Percentiles rank a stretch among this genome's conserved stretches.
Evolutionary conservation across 2,329 filamentous ascomycete genomes (phyloP).

Genomic region (Amylocarpus encephaloides): DNA sequence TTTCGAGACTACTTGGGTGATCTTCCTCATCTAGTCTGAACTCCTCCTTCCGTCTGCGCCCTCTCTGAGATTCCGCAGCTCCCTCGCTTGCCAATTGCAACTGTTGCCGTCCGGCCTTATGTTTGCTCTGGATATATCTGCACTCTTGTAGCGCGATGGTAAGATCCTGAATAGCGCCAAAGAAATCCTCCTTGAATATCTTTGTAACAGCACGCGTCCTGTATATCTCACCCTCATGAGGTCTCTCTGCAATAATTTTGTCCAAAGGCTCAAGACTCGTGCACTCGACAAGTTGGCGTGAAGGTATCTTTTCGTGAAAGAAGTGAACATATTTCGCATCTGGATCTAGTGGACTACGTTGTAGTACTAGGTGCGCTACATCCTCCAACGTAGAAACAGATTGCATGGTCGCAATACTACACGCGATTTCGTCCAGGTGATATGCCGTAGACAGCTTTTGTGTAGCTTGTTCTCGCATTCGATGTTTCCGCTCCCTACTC

Average conservation of each 20-base stretch:
- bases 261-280: constrained; percentile 62
- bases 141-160: constrained; percentile 55
- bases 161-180: constrained; percentile 63
- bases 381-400: constrained; percentile 70
- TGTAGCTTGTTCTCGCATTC: constrained; percentile 74
- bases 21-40: constrained; percentile 51
- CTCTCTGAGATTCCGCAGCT: constrained; percentile 29
- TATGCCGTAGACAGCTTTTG: constrained; percentile 74
- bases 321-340: constrained; percentile 88
- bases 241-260: constrained; percentile 58
- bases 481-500: constrained; percentile 68
- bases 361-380: constrained; percentile 66
- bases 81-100: constrained; percentile 43
- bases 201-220: constrained; percentile 69
- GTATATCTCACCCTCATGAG: constrained; percentile 59
- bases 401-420: constrained; percentile 79
- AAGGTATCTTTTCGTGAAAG: constrained; percentile 85
- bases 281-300: constrained; percentile 63
- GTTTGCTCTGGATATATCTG: constrained; percentile 30
- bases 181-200: constrained; percentile 68
- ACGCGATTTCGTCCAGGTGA: constrained; percentile 74
- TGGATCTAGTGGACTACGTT: constrained; percentile 58
- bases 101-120: constrained; percentile 35
- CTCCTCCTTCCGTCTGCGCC: constrained; percentile 39
- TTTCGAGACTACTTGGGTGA: constrained; percentile 68